Base-by-base conservation (phyloP, 2,329 filamentous ascomycete species). In the Clarireedia sp. region DNA sequence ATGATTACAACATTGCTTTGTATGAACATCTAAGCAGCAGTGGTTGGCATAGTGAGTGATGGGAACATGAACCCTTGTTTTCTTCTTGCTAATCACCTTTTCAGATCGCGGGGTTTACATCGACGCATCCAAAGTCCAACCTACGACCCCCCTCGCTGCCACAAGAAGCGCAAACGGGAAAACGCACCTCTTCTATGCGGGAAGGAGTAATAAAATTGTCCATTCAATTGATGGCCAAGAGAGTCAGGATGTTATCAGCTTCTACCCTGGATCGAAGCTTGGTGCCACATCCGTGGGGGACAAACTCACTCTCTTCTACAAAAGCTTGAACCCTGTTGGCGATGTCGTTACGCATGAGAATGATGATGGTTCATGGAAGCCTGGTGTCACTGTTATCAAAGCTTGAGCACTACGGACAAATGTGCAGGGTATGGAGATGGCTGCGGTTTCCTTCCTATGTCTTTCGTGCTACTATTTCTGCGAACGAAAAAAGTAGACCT, bases 291-390 rank as follows among this genome's bases (percentile, higher is more conserved):
- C 51, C 23, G 51, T 48, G 12, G 43, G 38, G 2, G 29, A 53
- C 43, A 48, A 53, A 36, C 36, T 53, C 9, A 53, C 51, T 23
- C 37, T 53, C 29, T 53, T 53, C 51, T 48, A 48, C 33, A 53
- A 43, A 23, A 53, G 12, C 43, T 53, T 53, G 43, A 48, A 38
- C 33, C 51, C 51, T 23, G 51, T 48, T 14, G 45, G 45, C 4
- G 43, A 53, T 8, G 51, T 53, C 40, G 41, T 17, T 17, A 48
- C 43, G 2, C n/a, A 48, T 23, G 33, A 53, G 23, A 40, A 53
- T 21, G 21, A 48, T 0, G n/a, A 48, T 40, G 51, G 51, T 43
- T 16, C 26, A 16, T 53, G 51, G 51, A 48, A 48, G 21, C 5
- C 24, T 4, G 51, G 51, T 4, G 16, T 23, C 17, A 17, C 43